Evolutionary conservation across 2,329 filamentous ascomycete genomes (phyloP), one percentile per base, ranked within the genome.

Genomic region (Epichloe bromicola): DNA sequence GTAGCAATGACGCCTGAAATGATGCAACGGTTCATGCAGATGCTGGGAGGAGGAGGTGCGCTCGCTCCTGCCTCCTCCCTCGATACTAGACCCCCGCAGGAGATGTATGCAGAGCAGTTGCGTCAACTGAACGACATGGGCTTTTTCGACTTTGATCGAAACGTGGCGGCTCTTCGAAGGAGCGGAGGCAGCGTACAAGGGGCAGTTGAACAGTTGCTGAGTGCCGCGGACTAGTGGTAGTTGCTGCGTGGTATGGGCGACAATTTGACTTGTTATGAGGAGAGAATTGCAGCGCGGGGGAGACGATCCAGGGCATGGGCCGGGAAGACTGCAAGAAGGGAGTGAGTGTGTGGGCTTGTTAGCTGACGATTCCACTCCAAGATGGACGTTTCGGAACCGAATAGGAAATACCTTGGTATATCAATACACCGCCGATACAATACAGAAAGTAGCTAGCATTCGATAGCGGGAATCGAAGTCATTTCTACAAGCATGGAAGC

Each of bases 41-140:
- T 79, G 56, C 67, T 76, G 55, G 52, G 65, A 53, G 62, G 55
- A 36, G 60, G 60, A 34, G 61, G 61, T 33, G 48, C 23, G 3
- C 66, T 64, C 19, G 38, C 5, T 5, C 64, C 76, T 2, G 67
- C 77, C 12, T 69, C 78, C 17, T 85, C 88, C 5, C 68, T 77
- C 3, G 93, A 98, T 68, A 95, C 77, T 61, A 79, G 91, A 55
- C 90, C 93, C 4, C 91, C 93, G 0, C 93, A 98, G 73, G 93
- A 97, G 68, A 76, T 88, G 53, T 98, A 95, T 60, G 89, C 86
- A 3, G 83, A 87, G 34, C 91, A 98, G 69, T 74, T 98, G 47
- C 77, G 88, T 54, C 89, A 97, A 70, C 72, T 98, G 55, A 98
- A 98, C 66, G 93, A 97, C 58, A 98, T 98, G 93, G 93, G 93